Percentiles rank a stretch among this genome's conserved stretches.
Evolutionary conservation across 1,284 basidiomycete genomes (phyloP).

Genomic region (Ustilago hordei): DNA sequence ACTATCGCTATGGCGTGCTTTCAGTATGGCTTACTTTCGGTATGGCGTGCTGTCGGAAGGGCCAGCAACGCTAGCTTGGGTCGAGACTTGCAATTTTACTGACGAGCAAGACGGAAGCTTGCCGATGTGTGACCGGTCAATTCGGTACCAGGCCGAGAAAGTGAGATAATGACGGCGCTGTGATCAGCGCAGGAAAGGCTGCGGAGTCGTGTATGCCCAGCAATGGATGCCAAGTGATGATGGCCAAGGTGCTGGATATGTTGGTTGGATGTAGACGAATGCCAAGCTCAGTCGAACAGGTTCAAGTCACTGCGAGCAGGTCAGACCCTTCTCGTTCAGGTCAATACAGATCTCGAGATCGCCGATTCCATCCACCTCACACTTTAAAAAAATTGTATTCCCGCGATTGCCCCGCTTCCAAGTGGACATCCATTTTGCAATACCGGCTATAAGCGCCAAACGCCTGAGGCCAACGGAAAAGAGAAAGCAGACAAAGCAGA

Average conservation of each 20-base stretch:
- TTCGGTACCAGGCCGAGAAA: background rate
- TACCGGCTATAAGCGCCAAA: too few species aligned
- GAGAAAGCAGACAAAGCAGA: too few species aligned
- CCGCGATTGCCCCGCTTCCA: too few species aligned
- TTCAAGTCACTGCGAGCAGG: background rate
- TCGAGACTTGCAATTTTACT: too few species aligned
- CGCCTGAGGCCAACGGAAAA: too few species aligned
- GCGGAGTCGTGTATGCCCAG: background rate
- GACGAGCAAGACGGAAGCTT: background rate
- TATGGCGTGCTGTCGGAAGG: too few species aligned
- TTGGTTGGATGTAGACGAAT: background rate
- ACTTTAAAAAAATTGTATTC: too few species aligned
- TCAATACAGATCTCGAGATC: background rate
- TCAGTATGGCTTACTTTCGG: too few species aligned
- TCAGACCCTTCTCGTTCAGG: background rate
- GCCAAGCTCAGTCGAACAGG: slow-evolving; percentile 4
- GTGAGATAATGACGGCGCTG: background rate
- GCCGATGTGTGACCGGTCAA: background rate
- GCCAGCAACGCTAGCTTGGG: background rate
- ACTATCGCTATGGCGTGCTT: too few species aligned
- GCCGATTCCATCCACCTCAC: background rate
- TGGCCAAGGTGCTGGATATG: background rate
- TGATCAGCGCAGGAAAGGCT: background rate
- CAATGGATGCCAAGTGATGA: background rate
- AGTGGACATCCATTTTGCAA: too few species aligned